phyloP scores from a whole-genome alignment of 495 filamentous ascomycete genomes.

The Penicillium diatomitis region DNA sequence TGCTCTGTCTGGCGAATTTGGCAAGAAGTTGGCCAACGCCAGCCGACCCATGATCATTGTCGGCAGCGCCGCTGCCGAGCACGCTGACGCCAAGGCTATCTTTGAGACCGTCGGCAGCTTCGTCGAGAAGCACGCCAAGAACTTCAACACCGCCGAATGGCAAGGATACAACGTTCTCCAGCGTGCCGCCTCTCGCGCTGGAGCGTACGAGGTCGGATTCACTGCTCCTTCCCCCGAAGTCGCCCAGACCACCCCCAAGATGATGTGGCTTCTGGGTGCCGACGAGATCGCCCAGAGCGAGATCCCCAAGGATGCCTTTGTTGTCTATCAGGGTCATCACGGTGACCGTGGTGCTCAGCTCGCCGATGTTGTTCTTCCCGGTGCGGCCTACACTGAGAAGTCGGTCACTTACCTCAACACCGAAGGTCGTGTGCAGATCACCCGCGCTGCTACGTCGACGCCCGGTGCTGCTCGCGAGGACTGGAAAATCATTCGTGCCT shows the following conservation, averaged over 20 bases:
- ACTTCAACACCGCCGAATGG: conserved; percentile 85
- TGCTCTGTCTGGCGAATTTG: conserved; percentile 75
- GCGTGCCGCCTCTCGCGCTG: conserved; percentile 79
- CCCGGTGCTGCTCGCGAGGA: conserved; percentile 87
- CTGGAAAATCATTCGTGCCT: conserved; percentile 96
- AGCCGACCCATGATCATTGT: conserved; percentile 93
- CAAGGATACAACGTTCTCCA: conserved; percentile 97
- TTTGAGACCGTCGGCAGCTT: conserved; percentile 83
- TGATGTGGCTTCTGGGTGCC: conserved; percentile 93
- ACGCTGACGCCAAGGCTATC: conserved; percentile 81
- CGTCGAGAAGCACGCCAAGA: conserved; percentile 81
- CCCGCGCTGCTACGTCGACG: conserved; percentile 72
- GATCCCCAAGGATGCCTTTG: conserved; percentile 88
- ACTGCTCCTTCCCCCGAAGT: conserved; percentile 69
- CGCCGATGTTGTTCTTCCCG: conserved; percentile 89
- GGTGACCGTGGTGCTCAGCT: conserved; percentile 88
- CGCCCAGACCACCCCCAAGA: conserved; percentile 76
- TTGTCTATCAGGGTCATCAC: conserved; percentile 97
- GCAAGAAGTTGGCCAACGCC: conserved; percentile 81
- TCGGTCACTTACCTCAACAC: conserved; percentile 96
- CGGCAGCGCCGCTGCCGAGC: conserved; percentile 81
- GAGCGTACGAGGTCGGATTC: conserved; percentile 94
- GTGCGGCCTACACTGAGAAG: conserved; percentile 95
- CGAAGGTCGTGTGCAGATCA: conserved; percentile 90
- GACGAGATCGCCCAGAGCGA: conserved; percentile 76